Evolutionary conservation across 805 yeast genomes (phyloP).

Genomic region (Osmozyma mogii): DNA sequence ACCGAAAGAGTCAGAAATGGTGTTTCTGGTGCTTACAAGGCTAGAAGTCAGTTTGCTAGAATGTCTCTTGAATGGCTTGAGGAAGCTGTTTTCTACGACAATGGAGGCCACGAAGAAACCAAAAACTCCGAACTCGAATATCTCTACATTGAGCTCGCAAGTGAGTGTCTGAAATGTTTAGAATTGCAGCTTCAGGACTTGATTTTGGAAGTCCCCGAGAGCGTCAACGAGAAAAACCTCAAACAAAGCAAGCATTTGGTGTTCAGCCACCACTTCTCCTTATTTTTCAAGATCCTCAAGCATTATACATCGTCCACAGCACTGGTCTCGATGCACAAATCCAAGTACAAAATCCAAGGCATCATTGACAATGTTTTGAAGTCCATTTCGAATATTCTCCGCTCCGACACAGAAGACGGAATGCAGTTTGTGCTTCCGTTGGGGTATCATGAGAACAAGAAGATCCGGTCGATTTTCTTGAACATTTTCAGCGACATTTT

Average conservation of each 20-base stretch:
- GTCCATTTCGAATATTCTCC: constrained; percentile 61
- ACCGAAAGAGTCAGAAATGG: constrained; percentile 23
- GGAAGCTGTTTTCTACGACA: constrained; percentile 32
- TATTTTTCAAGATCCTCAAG: constrained; percentile 48
- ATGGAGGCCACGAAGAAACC: constrained; percentile 12
- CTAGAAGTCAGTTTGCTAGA: constrained; percentile 43
- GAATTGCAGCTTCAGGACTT: constrained; percentile 48
- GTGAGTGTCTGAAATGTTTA: constrained; percentile 54
- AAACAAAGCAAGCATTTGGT: constrained; percentile 49
- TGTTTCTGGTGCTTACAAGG: constrained; percentile 36
- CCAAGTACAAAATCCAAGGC: constrained; percentile 46
- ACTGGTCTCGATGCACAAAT: constrained; percentile 12
- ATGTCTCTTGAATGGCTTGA: constrained; percentile 47
- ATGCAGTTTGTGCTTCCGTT: constrained; percentile 67
- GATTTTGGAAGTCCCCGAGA: constrained; percentile 53
- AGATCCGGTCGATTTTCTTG: constrained; percentile 64
- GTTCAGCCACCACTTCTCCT: constrained; percentile 62
- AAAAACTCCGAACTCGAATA: constrained; percentile 36
- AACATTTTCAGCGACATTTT: constrained; percentile 67
- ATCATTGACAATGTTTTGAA: constrained; percentile 58
- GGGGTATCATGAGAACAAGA: constrained; percentile 62
- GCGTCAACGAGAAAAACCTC: constrained; percentile 44
- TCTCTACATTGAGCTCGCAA: constrained; percentile 50
- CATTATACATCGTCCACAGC: constrained; percentile 26
- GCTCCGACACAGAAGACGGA: constrained; percentile 71